Conservation (phyloP, 768 basidiomycete species). For the Rhizopogon sp. region DNA sequence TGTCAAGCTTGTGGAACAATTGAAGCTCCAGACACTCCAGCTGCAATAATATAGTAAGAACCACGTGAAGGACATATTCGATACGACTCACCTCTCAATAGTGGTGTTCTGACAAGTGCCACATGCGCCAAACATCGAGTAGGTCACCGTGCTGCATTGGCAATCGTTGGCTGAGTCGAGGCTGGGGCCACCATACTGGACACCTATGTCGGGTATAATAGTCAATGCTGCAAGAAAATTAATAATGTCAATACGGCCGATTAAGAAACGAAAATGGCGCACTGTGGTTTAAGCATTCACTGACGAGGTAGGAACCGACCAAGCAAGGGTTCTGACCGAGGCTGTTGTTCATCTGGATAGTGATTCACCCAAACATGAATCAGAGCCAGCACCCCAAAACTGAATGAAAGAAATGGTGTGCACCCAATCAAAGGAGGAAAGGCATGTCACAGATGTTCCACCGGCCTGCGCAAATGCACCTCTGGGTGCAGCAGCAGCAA, state of each 20-base stretch:
- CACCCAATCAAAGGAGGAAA: background rate
- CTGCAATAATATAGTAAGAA: constrained; percentile 20
- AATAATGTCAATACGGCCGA: constrained; percentile 2
- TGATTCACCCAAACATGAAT: background rate
- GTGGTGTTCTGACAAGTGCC: constrained; percentile 47
- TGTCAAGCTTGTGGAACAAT: constrained; percentile 37
- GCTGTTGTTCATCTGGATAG: constrained; percentile 35
- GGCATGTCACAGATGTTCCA: background rate
- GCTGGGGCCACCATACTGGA: background rate
- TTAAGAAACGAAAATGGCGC: constrained; percentile 12
- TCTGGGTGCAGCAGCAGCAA: background rate
- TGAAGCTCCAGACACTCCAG: constrained; percentile 47
- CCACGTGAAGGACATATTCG: no score
- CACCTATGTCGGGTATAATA: constrained; percentile 11
- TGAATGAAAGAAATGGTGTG: background rate
- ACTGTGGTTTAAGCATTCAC: constrained; percentile 38
- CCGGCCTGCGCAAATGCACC: background rate
- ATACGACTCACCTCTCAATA: constrained; percentile 27
- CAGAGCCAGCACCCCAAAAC: background rate
- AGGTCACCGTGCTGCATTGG: constrained; percentile 52
- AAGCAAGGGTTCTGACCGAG: constrained; percentile 41
- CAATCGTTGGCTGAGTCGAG: constrained; percentile 28
- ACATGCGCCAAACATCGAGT: constrained; percentile 53
- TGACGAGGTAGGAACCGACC: constrained; percentile 37
- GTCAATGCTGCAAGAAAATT: constrained; percentile 26